Evolutionary conservation across 2,329 filamentous ascomycete species (phyloP), one percentile per base, ranked within the genome.

Genomic region (Colletotrichum scovillei): DNA sequence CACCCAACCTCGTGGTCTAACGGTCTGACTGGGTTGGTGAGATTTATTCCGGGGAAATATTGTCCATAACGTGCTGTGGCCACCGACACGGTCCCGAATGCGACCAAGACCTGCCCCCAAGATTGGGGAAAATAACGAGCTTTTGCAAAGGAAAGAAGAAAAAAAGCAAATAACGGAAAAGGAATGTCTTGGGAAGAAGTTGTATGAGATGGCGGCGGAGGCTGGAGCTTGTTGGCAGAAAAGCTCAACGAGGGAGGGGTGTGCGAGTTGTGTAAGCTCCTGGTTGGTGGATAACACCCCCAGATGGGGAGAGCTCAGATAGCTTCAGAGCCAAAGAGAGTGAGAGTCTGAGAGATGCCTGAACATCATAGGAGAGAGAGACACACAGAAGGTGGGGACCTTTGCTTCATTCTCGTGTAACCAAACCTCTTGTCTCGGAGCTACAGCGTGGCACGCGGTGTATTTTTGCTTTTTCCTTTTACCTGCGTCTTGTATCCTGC

Each of bases 391-490:
- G 42, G 42, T 49, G 42, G 42, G 42, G 42, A n/a, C 19, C 1
- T 49, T 19, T 49, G 11, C 5, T 53, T 32, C 46, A 57, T 49
- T 46, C 28, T 63, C 42, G 69, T 72, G 69, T 59, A 69, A 69
- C 58, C 42, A 63, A 16, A 28, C 65, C 22, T 52, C 32, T 35
- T 69, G 69, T 68, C 65, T 72, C 52, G 64, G 64, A 63, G 69
- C 69, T 49, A 63, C 57, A 24, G 57, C 64, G 56, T 72, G 64
- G 65, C 38, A 68, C 58, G 58, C 57, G 69, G 69, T 46, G 59
- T 28, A 28, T 49, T 22, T 49, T 66, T 67, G 56, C 63, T 62
- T 71, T 57, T 69, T 46, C 30, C 30, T 49, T 11, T 49, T 56
- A 49, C 14, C n/a, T 22, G 19, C 24, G 42, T 46, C 59, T 3